A percentile compares a stretch with the other conserved stretches of the same genome.
phyloP scores from a whole-genome alignment of 495 filamentous ascomycete species.

The Halenospora varia region DNA sequence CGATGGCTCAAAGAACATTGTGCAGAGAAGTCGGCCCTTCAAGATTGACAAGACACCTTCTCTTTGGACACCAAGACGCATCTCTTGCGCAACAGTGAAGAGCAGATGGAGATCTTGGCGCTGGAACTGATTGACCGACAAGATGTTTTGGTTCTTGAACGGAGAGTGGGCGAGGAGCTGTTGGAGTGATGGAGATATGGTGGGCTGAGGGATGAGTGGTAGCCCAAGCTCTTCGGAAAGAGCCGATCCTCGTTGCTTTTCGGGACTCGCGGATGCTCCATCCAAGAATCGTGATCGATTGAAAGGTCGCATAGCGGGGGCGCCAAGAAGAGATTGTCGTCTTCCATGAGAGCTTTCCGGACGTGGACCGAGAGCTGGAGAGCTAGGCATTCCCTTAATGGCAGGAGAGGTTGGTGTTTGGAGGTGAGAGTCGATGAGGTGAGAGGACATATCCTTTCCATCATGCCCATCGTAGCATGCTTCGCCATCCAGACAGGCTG shows the following conservation, averaged over 20 bases:
- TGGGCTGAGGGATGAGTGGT: constrained; percentile 31
- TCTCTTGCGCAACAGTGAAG: constrained; percentile 94
- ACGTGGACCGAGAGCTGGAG: constrained; percentile 30
- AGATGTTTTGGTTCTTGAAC: constrained; percentile 81
- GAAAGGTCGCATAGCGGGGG: constrained; percentile 23
- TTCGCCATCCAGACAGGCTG: constrained; percentile 72
- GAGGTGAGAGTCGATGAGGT: constrained; percentile 56
- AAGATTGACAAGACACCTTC: constrained; percentile 85
- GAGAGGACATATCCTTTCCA: constrained; percentile 75
- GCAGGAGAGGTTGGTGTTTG: constrained; percentile 45
- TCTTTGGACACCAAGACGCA: constrained; percentile 87
- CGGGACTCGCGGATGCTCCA: constrained; percentile 12
- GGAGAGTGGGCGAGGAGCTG: constrained; percentile 72
- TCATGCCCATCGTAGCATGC: constrained; percentile 49
- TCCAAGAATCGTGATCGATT: constrained; percentile 25
- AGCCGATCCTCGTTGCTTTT: constrained; percentile 17
- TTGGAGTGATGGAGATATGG: constrained; percentile 53
- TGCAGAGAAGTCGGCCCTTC: constrained; percentile 78
- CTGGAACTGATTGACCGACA: constrained; percentile 86
- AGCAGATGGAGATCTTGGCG: constrained; percentile 84
- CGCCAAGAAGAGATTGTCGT: constrained; percentile 19
- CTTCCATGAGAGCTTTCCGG: constrained; percentile 23
- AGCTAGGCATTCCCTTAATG: constrained; percentile 43
- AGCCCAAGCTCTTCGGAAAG: constrained; percentile 48
- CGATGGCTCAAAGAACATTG: constrained; percentile 96